phyloP scores from a whole-genome alignment of 1,139 yeast species.

The Candida sp. region DNA sequence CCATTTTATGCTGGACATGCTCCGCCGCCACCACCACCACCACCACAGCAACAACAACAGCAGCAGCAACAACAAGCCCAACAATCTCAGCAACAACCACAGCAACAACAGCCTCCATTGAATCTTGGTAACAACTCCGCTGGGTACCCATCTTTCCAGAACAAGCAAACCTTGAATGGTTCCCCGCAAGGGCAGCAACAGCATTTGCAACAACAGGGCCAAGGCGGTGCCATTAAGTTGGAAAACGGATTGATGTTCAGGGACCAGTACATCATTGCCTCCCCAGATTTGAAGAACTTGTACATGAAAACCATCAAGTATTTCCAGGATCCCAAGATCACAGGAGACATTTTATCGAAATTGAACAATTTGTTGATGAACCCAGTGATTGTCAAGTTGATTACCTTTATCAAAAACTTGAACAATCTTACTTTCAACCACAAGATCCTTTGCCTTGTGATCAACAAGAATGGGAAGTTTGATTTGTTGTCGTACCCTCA shows the following conservation, averaged over 20 bases:
- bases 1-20: conserved; percentile 11
- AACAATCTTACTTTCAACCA: conserved; percentile 47
- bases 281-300: conserved; percentile 48
- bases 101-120: conserved; percentile 6
- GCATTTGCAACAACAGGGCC: conserved; percentile 11
- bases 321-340: conserved; percentile 44
- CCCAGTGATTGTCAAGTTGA: conserved; percentile 36
- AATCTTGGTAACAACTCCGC: conserved; percentile 5
- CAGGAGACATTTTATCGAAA: conserved; percentile 36
- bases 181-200: conserved; percentile 8
- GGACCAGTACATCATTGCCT: conserved; percentile 56
- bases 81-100: conserved; percentile 8
- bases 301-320: conserved; percentile 50
- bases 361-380: conserved; percentile 33
- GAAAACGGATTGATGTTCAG: conserved; percentile 62
- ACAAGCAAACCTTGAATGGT: not conserved
- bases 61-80: conserved; percentile 7
- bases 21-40: conserved; percentile 7
- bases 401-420: conserved; percentile 45
- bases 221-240: conserved; percentile 30
- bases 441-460: conserved; percentile 50
- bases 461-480: conserved; percentile 61
- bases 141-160: conserved; percentile 1
- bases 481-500: conserved; percentile 51
- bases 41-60: no score